These are phyloP conservation scores for Picochlorum sp. DNA, from an alignment of 139 green algal species.

Conservation along the genomic window DNA sequence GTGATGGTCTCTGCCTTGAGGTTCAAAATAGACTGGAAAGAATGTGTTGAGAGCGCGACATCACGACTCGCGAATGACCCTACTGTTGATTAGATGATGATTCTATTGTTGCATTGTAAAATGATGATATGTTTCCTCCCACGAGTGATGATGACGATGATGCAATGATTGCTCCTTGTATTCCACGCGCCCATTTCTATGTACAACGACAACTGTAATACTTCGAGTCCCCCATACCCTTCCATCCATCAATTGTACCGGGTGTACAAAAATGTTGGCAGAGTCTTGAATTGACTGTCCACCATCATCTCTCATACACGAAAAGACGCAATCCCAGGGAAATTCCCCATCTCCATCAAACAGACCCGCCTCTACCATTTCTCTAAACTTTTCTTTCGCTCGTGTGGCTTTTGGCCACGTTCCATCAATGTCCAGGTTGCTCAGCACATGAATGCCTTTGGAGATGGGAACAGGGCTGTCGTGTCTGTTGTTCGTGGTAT, in stretches of 20 bases:
- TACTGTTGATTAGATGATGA: too few relatives aligned
- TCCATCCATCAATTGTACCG: not conserved
- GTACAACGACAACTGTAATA: slow-evolving; percentile 16
- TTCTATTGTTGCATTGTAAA: too few relatives aligned
- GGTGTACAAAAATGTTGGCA: slow-evolving; percentile 11
- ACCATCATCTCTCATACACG: too few relatives aligned
- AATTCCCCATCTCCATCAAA: not conserved
- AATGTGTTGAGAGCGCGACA: not conserved
- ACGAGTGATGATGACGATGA: not conserved
- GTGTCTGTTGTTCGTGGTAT: not conserved
- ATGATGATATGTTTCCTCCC: too few relatives aligned
- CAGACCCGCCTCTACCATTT: not conserved
- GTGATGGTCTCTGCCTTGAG: not conserved
- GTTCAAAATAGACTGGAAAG: slow-evolving; percentile 5
- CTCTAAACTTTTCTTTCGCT: not conserved
- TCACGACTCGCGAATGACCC: not conserved
- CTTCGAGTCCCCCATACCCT: slow-evolving; percentile 20
- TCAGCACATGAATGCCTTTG: slow-evolving; percentile 20
- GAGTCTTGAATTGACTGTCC: slow-evolving; percentile 6
- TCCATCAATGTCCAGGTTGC: slow-evolving; percentile 11
- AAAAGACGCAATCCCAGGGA: too few relatives aligned
- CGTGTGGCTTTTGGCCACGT: slow-evolving; percentile 21
- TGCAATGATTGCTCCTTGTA: slow-evolving; percentile 14
- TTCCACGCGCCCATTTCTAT: slow-evolving; percentile 16
- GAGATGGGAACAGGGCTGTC: not conserved